Conservation (phyloP, 2,329 filamentous ascomycete species). For the Alternaria arborescens region DNA sequence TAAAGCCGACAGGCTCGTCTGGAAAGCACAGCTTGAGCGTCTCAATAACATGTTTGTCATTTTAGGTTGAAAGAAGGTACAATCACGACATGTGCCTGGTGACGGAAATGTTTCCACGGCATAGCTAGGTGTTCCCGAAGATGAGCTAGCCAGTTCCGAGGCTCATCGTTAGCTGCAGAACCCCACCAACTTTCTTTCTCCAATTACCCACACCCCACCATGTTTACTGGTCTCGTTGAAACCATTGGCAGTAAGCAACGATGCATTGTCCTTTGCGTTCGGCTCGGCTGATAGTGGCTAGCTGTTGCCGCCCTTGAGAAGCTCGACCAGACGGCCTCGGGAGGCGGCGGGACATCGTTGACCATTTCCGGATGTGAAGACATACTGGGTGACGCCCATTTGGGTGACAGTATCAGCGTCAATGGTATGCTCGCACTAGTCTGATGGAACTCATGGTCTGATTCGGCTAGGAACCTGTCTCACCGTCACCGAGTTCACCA, state of each 20-base stretch:
- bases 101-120: constrained; percentile 14
- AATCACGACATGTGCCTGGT: constrained; percentile 1
- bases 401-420: constrained; percentile 93
- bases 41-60: constrained; percentile 27
- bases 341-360: constrained; percentile 84
- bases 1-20: constrained; percentile 6
- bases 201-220: constrained; percentile 53
- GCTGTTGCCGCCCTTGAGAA: constrained; percentile 83
- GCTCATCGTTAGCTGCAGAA: constrained; percentile 25
- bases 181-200: constrained; percentile 30
- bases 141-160: constrained; percentile 28
- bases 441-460: constrained; percentile 1
- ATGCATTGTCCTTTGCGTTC: constrained; percentile 9
- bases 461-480: constrained; percentile 76
- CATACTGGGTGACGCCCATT: constrained; percentile 83
- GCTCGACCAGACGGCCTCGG: constrained; percentile 75
- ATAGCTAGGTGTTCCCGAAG: constrained; percentile 19
- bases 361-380: constrained; percentile 78
- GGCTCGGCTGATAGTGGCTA: constrained; percentile 56
- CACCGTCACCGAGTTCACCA: constrained; percentile 80
- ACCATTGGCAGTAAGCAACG: constrained; percentile 78
- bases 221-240: constrained; percentile 82
- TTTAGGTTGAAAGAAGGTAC: constrained; percentile 5
- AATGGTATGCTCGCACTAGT: constrained; percentile 70
- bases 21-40: constrained; percentile 25